These are phyloP conservation scores for Cercospora nicotianae DNA, from an alignment of 2,329 filamentous ascomycete genomes.

Conservation along the genomic window DNA sequence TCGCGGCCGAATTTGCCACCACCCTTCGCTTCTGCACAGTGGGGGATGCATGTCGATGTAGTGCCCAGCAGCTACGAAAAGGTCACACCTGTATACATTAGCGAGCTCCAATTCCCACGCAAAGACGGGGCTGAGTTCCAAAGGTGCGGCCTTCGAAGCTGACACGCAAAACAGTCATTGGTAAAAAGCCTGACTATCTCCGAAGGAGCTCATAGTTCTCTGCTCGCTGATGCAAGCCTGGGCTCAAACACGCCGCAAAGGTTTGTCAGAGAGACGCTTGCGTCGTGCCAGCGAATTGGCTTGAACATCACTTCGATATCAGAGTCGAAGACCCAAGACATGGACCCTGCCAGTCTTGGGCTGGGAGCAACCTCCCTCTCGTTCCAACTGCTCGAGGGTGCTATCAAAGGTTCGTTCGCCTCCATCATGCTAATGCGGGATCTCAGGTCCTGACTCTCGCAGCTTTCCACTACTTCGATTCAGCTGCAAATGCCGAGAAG, in stretches of 20 bases:
- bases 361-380: neutral
- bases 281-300: no score
- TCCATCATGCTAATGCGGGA: neutral
- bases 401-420: neutral
- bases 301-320: no score
- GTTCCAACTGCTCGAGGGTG: neutral
- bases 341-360: neutral
- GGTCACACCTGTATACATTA: neutral
- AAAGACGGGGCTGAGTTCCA: neutral
- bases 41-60: neutral
- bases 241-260: no score
- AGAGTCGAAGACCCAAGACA: neutral
- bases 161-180: neutral
- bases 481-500: neutral
- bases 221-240: no score
- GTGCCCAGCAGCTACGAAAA: neutral
- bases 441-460: neutral
- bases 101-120: neutral
- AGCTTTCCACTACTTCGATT: neutral
- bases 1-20: neutral
- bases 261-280: no score
- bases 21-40: neutral
- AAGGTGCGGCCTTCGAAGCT: neutral
- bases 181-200: neutral
- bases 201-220: no score